Evolutionary conservation across 2,329 filamentous ascomycete genomes (phyloP).

Genomic region (Aspergillus arachidicola): DNA sequence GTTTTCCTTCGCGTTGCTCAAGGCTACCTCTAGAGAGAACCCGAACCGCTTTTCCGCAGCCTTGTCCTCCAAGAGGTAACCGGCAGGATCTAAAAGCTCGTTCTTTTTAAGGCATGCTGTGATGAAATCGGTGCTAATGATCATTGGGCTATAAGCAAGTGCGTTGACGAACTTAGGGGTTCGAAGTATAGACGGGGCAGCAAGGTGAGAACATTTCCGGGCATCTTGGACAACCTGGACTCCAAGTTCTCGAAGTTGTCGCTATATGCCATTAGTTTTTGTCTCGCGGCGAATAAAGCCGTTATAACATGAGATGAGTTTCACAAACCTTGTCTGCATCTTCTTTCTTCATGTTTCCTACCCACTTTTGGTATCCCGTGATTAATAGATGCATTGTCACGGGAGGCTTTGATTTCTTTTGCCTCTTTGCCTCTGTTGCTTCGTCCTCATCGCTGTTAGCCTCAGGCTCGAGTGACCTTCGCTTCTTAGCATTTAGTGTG

Average conservation of each 20-base stretch:
- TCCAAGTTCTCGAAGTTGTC: constrained; percentile 78
- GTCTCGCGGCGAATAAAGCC: too few relatives aligned
- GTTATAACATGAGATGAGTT: not conserved
- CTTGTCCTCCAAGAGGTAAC: constrained; percentile 71
- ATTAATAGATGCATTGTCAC: constrained; percentile 76
- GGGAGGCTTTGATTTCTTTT: constrained; percentile 63
- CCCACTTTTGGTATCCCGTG: constrained; percentile 84
- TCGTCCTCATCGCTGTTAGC: constrained; percentile 56
- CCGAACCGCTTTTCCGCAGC: constrained; percentile 72
- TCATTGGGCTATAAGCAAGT: constrained; percentile 75
- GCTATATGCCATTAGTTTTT: constrained; percentile 51
- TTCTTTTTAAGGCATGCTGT: constrained; percentile 73
- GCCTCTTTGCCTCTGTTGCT: constrained; percentile 62
- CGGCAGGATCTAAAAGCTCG: constrained; percentile 63
- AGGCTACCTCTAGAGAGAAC: constrained; percentile 68
- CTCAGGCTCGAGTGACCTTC: constrained; percentile 49
- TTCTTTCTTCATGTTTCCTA: constrained; percentile 71
- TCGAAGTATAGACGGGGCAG: constrained; percentile 81
- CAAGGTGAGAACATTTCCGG: constrained; percentile 78
- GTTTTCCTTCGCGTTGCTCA: constrained; percentile 73
- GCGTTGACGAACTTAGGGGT: constrained; percentile 93
- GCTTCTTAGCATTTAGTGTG: constrained; percentile 41
- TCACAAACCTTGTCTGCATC: constrained; percentile 74
- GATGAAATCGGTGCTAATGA: constrained; percentile 78
- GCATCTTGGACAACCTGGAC: constrained; percentile 78